Conservation (phyloP, 495 filamentous ascomycete species). For the Ascobolus immersus region DNA sequence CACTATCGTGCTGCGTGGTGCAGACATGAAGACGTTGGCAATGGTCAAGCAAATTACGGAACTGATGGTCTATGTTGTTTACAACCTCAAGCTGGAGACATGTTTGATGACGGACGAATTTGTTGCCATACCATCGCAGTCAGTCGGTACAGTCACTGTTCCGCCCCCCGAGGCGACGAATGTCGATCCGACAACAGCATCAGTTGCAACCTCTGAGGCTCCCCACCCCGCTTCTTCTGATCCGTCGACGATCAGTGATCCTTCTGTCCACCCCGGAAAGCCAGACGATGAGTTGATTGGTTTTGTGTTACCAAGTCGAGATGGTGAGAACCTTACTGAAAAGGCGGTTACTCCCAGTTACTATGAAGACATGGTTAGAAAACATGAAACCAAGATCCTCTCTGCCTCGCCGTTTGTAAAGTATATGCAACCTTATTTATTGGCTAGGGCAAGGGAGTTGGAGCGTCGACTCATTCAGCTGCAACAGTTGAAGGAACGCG, state of each 20-base stretch:
- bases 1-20: constrained; percentile 82
- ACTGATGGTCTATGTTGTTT: constrained; percentile 96
- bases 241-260: too few relatives aligned
- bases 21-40: constrained; percentile 36
- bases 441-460: constrained; percentile 76
- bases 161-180: not conserved
- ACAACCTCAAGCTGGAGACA: constrained; percentile 90
- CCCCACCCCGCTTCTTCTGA: too few relatives aligned
- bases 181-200: too few relatives aligned
- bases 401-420: constrained; percentile 91
- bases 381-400: constrained; percentile 74
- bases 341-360: constrained; percentile 75
- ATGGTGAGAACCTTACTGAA: constrained; percentile 19
- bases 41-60: constrained; percentile 87
- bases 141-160: constrained; percentile 4
- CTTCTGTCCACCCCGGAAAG: constrained; percentile 3
- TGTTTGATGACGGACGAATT: constrained; percentile 91
- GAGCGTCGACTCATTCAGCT: constrained; percentile 60
- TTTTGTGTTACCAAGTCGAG: too few relatives aligned
- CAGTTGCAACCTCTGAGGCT: not conserved
- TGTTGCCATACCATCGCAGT: constrained; percentile 46
- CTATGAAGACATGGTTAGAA: constrained; percentile 81
- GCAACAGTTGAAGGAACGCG: constrained; percentile 52
- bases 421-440: constrained; percentile 75
- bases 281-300: not conserved